These are phyloP conservation scores for Onygenales sp. DNA, from an alignment of 2,329 filamentous ascomycete species.

Conservation along the genomic window DNA sequence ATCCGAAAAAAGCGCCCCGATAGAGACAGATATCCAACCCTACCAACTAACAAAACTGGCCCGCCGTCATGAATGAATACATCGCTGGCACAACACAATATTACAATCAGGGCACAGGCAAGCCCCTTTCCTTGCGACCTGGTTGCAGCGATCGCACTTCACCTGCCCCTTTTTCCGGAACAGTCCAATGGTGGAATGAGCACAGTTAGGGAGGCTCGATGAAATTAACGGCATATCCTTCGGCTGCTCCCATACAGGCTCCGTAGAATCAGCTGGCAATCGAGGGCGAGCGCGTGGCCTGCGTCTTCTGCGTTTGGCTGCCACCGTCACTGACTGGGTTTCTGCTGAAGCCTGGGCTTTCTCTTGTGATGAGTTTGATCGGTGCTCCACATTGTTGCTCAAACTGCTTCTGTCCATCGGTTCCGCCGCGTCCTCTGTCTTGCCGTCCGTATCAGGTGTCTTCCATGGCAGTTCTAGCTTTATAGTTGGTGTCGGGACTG, in stretches of 20 bases:
- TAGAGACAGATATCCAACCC: not conserved
- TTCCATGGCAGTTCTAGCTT: too few species aligned
- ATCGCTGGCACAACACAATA: not conserved
- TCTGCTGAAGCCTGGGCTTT: not conserved
- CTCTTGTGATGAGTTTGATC: not conserved
- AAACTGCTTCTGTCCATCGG: too few species aligned
- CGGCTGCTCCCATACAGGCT: not conserved
- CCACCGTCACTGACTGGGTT: not conserved
- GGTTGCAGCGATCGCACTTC: not conserved
- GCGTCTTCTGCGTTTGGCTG: not conserved
- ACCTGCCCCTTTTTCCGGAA: not conserved
- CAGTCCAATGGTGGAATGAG: not conserved
- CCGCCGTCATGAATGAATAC: not conserved
- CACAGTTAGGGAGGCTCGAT: not conserved
- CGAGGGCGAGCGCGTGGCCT: not conserved
- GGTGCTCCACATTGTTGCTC: not conserved
- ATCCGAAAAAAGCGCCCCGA: not conserved
- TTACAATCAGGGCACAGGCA: conserved; percentile 1
- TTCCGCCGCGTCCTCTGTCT: too few species aligned
- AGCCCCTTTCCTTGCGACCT: not conserved
- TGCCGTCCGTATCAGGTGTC: too few species aligned
- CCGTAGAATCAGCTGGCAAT: not conserved
- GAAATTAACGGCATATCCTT: not conserved
- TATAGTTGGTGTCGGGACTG: too few species aligned
- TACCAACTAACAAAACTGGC: not conserved